A percentile compares a stretch with the other conserved stretches of the same genome.
Evolutionary conservation across 495 filamentous ascomycete species (phyloP).

Genomic region (Aspergillus bridgeri): DNA sequence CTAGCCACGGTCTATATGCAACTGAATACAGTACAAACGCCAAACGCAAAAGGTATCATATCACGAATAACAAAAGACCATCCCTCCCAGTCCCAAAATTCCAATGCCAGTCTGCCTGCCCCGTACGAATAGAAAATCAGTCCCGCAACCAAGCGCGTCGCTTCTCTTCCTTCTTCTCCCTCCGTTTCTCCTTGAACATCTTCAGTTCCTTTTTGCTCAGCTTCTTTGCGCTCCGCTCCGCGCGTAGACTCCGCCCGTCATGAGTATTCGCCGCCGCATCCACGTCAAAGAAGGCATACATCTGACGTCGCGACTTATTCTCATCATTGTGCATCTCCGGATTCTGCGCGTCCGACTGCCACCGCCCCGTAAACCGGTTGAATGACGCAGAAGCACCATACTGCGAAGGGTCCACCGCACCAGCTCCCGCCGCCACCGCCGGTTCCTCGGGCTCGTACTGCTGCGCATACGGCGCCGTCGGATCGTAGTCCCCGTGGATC

Average conservation of each 20-base stretch:
- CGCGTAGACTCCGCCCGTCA: conserved; percentile 86
- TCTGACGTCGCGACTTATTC: conserved; percentile 81
- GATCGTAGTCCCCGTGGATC: conserved; percentile 94
- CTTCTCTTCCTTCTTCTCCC: conserved; percentile 92
- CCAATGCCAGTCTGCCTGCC: no score
- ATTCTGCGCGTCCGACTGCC: conserved; percentile 60
- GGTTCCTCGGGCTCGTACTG: conserved; percentile 34
- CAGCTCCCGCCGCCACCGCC: conserved; percentile 27
- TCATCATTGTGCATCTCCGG: conserved; percentile 84
- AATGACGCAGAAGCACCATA: conserved; percentile 73
- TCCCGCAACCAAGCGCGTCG: conserved; percentile 86
- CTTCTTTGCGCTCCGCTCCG: conserved; percentile 85
- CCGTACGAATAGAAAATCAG: conserved; percentile 38
- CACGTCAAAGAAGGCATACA: conserved; percentile 97
- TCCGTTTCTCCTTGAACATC: conserved; percentile 66
- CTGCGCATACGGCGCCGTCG: conserved; percentile 85
- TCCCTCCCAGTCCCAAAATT: not conserved
- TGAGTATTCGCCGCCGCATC: conserved; percentile 93
- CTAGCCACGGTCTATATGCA: conserved; percentile 10
- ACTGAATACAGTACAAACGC: conserved; percentile 11
- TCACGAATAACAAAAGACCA: conserved; percentile 2
- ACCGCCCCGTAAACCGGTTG: conserved; percentile 90
- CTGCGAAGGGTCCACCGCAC: conserved; percentile 32
- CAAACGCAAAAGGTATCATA: conserved; percentile 17
- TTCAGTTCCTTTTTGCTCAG: conserved; percentile 81